Conservation (phyloP, 257 asterid species). For the Scutellaria galericulata region DNA sequence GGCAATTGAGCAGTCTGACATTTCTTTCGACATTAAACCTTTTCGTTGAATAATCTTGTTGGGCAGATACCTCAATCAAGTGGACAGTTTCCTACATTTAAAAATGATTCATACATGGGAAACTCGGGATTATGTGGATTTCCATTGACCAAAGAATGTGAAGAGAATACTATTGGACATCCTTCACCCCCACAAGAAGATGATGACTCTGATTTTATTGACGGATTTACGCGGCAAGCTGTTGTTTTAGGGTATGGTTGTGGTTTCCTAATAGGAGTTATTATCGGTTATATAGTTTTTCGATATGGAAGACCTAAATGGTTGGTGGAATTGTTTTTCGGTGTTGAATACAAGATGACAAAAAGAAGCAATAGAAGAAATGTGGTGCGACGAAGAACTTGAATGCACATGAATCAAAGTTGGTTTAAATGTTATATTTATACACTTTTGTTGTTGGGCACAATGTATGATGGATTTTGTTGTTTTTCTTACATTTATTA, state of each 20-base stretch:
- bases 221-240: constrained; percentile 17
- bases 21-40: constrained; percentile 23
- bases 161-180: neutral
- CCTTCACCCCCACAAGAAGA: constrained; percentile 5
- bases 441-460: too few relatives aligned
- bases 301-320: too few relatives aligned
- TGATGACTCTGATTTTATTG: neutral
- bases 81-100: constrained; percentile 21
- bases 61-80: neutral
- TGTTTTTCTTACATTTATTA: too few relatives aligned
- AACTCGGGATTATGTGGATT: constrained; percentile 30
- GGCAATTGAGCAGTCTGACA: constrained; percentile 23
- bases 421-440: too few relatives aligned
- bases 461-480: too few relatives aligned
- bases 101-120: constrained; percentile 22
- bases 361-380: too few relatives aligned
- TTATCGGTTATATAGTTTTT: too few relatives aligned
- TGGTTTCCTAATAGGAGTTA: neutral
- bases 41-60: constrained; percentile 17
- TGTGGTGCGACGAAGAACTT: too few relatives aligned
- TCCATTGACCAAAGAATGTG: constrained; percentile 30
- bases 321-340: too few relatives aligned
- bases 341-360: too few relatives aligned
- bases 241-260: constrained; percentile 19
- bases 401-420: too few relatives aligned